These are phyloP conservation scores for Cucurbita pepo DNA, from an alignment of 306 rosid species.

Conservation along the genomic window DNA sequence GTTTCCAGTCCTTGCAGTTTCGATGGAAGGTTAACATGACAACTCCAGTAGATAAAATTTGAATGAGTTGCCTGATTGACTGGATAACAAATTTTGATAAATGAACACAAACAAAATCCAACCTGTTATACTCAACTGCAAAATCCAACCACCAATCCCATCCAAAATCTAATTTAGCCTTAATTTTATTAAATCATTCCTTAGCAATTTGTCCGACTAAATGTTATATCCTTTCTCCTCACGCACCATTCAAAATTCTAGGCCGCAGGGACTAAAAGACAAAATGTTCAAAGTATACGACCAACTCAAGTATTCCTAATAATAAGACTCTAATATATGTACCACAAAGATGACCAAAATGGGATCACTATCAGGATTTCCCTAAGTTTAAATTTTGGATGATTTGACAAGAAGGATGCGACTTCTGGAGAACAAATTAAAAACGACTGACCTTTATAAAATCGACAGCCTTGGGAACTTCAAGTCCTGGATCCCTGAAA, in stretches of 20 bases:
- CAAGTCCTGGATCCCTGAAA: conserved; percentile 49
- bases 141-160: neutral
- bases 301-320: neutral
- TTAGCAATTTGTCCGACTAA: neutral
- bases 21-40: neutral
- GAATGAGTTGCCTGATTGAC: neutral
- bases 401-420: neutral
- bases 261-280: neutral
- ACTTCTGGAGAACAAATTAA: neutral
- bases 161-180: neutral
- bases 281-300: neutral
- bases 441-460: conserved; percentile 45
- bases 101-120: neutral
- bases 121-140: neutral
- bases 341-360: neutral
- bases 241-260: neutral
- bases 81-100: neutral
- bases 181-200: neutral
- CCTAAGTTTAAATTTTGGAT: neutral
- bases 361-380: neutral
- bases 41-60: neutral
- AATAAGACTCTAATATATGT: neutral
- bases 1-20: neutral
- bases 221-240: neutral
- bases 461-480: conserved; percentile 25